Evolutionary conservation across 805 yeast species (phyloP).

Genomic region (Scheffersomyces lignosus): DNA sequence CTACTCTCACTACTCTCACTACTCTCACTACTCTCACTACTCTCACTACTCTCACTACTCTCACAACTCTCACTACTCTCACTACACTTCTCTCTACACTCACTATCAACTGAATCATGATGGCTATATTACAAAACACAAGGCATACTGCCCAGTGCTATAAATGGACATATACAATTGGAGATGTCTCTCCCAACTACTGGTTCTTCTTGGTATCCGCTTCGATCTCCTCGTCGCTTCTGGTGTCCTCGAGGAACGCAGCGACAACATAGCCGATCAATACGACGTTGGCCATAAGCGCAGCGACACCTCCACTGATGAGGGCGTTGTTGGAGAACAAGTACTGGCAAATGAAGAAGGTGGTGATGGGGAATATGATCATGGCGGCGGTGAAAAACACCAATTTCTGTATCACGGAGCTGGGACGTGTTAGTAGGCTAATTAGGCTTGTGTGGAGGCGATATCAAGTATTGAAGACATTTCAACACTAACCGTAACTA

Average conservation of each 20-base stretch:
- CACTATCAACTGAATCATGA: too few species aligned
- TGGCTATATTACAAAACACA: too few species aligned
- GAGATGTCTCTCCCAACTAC: too few species aligned
- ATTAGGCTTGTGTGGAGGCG: neutral
- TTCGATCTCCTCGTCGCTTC: conserved; percentile 26
- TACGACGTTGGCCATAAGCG: conserved; percentile 71
- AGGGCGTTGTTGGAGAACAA: conserved; percentile 51
- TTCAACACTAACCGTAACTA: neutral
- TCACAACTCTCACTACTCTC: too few species aligned
- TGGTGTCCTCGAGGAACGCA: conserved; percentile 68
- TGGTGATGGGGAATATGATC: conserved; percentile 64
- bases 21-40: too few species aligned
- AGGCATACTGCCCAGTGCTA: too few species aligned
- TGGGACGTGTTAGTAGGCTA: conserved; percentile 20
- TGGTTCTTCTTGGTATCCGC: conserved; percentile 13
- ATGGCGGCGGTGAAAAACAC: conserved; percentile 74
- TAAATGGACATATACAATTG: too few species aligned
- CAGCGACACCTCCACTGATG: conserved; percentile 79
- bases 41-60: too few species aligned
- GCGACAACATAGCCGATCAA: conserved; percentile 69
- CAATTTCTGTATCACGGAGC: conserved; percentile 65
- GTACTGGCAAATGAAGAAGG: conserved; percentile 60
- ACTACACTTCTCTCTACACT: too few species aligned
- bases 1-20: too few species aligned
- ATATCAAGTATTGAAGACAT: too few species aligned